Base-by-base conservation (phyloP, 164 flowering plant species). In the Annona squamosa region DNA sequence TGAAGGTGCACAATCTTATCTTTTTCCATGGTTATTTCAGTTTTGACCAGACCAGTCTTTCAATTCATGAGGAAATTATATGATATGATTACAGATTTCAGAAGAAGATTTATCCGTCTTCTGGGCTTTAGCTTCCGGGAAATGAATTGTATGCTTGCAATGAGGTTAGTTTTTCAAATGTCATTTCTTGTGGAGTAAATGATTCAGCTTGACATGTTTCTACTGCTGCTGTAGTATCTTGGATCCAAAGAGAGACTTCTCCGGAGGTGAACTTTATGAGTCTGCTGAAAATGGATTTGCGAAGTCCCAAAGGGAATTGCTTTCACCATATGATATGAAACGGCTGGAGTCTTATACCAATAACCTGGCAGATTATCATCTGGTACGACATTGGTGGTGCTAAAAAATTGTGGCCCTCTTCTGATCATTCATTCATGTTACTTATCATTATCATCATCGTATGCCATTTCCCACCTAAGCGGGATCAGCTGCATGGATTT, bases 121-220 rank as follows among this genome's bases (percentile, higher is more conserved):
- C 52, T 91, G 79, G 73, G 77, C 44, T 69, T 74, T 67, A 77
- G 76, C 74, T 96, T 93, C 66, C 83, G 85, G 13, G 13, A 76
- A 12, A 86, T 96, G 95, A 90, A 92, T 46, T 88, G 83, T 81
- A 90, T 87, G 74, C 97, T 96, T 80, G 90, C 93, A 3, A 87
- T 93, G 94, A 96, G 97, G 99, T 93, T 42, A 74, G 89, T 74
- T 43, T 74, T 44, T 18, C 37, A 4, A 18, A 68, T 26, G 3
- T 56, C 2, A 45, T 5, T 41, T 7, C 18, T 10, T 10, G 70
- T 67, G 13, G 7, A 3, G 7, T 72, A 7, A 44, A 45, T 2
- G 5, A 62, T 63, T 61, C 43, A 47, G n/a, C 61, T 16, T 13
- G 26, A 13, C 70, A 44, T 75, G 48, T 77, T 84, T 56, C 18